Evolutionary conservation across 306 rosid species (phyloP).

Genomic region (Ormosia semicastrata): DNA sequence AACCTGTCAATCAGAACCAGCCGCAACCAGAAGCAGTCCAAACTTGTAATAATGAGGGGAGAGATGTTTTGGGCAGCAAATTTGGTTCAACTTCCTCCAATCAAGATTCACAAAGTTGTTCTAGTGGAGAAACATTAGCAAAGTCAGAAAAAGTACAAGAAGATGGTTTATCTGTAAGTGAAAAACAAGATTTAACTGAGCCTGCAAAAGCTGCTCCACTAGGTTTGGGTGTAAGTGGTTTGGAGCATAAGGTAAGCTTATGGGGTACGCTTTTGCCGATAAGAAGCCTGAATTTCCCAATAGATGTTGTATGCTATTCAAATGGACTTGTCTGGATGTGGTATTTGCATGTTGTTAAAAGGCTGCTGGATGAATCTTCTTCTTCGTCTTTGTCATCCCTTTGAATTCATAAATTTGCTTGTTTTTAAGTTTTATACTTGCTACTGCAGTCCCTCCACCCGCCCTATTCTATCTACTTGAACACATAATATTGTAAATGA

Average conservation of each 20-base stretch:
- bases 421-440: neutral
- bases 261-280: neutral
- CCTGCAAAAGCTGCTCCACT: conserved; percentile 69
- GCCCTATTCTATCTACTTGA: neutral
- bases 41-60: conserved; percentile 35
- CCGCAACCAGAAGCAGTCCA: conserved; percentile 35
- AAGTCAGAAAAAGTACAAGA: conserved; percentile 36
- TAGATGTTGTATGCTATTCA: neutral
- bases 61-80: conserved; percentile 45
- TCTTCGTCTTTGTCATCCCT: neutral
- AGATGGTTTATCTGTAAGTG: conserved; percentile 40
- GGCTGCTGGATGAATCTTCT: neutral
- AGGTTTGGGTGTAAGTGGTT: conserved; percentile 78
- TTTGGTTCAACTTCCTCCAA: conserved; percentile 46
- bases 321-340: conserved; percentile 1
- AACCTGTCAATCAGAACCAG: conserved; percentile 27
- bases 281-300: conserved; percentile 12
- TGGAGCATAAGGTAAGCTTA: conserved; percentile 76
- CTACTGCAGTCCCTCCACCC: neutral
- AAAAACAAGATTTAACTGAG: conserved; percentile 43
- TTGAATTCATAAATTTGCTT: neutral
- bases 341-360: neutral
- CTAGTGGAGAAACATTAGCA: conserved; percentile 43
- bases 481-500: neutral
- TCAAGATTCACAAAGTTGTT: conserved; percentile 32